Evolutionary conservation across 805 yeast species (phyloP).

Genomic region (Scheffersomyces amazonensis): DNA sequence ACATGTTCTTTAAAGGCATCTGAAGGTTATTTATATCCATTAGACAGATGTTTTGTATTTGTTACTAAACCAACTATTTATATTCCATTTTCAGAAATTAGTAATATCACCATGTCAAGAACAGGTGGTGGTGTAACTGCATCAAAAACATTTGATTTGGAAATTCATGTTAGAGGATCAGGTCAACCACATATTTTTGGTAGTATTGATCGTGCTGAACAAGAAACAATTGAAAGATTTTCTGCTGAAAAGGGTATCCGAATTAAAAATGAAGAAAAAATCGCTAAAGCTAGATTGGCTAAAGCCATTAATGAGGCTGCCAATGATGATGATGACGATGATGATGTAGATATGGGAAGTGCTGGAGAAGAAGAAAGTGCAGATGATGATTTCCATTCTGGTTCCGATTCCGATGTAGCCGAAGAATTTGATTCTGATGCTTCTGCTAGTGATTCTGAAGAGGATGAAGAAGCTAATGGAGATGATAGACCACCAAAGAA

Average conservation of each 20-base stretch:
- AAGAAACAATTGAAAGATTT: conserved; percentile 69
- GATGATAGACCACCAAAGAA: conserved; percentile 32
- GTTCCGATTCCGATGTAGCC: conserved; percentile 67
- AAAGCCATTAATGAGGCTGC: conserved; percentile 66
- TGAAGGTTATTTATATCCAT: conserved; percentile 91
- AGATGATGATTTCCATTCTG: conserved; percentile 81
- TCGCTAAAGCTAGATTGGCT: conserved; percentile 77
- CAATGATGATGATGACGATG: conserved; percentile 44
- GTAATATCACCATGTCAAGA: conserved; percentile 78
- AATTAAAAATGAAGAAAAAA: conserved; percentile 85
- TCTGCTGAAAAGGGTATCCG: conserved; percentile 73
- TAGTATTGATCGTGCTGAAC: conserved; percentile 87
- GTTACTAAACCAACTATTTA: conserved; percentile 92
- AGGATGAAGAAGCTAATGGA: conserved; percentile 11
- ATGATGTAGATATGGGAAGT: conserved; percentile 48
- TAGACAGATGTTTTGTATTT: conserved; percentile 86
- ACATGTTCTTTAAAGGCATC: conserved; percentile 91
- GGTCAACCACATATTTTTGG: conserved; percentile 76
- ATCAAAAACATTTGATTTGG: conserved; percentile 90
- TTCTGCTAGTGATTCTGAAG: conserved; percentile 26
- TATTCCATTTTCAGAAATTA: conserved; percentile 81
- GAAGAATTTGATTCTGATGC: conserved; percentile 82
- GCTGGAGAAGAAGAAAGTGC: conserved; percentile 79
- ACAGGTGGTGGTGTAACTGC: conserved; percentile 73
- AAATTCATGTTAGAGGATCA: conserved; percentile 65